Base-by-base conservation (phyloP, 768 basidiomycete genomes). In the Tricholoma hemisulphureum region DNA sequence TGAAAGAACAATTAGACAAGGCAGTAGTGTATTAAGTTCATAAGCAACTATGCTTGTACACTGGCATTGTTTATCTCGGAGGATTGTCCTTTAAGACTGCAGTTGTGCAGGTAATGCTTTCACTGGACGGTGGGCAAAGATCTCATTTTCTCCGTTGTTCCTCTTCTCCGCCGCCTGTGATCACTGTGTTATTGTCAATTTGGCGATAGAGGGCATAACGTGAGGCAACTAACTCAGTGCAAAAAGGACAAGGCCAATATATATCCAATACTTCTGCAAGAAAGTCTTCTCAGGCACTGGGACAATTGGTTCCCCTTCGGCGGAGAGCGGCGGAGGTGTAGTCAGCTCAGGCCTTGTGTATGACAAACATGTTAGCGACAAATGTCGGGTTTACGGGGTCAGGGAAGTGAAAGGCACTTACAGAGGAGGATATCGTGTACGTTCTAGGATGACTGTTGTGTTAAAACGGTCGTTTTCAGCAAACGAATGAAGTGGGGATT, bases 251-350 rank as follows among this genome's bases (percentile, higher is more conserved):
- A 83, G 69, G 3, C 80, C 74, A 34, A 92, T 81, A 64, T 93
- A 94, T 71, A 94, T 77, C 94, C 94, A 95, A 71, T 95, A 95
- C 69, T 94, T 95, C 66, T 92, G 89, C 39, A 94, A 56, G 71
- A 95, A 92, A 10, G 84, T 75, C 71, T 93, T 89, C 67, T 95
- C 91, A 0, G 81, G 80, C 31, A 75, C 68, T 0, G 86, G 82
- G 57, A 77, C 69, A 21, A 89, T 75, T 18, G 84, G 81, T 65
- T 84, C 81, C 46, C 91, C 91, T 65, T 88, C 77, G 14, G 82
- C 73, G 8, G 84, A 84, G 21, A 92, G 69, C 4, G 83, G 84
- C 8, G 88, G 88, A 8, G 90, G 89, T 1, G 77, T 72, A 53
- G 83, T 84, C 35, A 93, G 78, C 58, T 83, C 82, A 43, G 88